These are phyloP conservation scores for Fusarium burgessii DNA, from an alignment of 2,329 filamentous ascomycete species.

Conservation along the genomic window DNA sequence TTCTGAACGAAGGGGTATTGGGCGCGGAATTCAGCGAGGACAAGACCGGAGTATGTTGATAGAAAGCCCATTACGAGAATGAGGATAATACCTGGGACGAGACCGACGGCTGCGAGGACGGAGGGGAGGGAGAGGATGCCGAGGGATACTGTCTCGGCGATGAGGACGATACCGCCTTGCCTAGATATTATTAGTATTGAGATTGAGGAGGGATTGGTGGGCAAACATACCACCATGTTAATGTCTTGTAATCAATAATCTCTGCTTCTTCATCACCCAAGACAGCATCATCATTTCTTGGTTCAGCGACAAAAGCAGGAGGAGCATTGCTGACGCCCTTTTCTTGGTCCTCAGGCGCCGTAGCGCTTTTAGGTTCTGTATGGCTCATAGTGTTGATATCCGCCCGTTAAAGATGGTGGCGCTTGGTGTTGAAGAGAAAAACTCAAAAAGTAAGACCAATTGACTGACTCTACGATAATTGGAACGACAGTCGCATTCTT, in stretches of 20 bases:
- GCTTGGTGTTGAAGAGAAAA: slow-evolving; percentile 1
- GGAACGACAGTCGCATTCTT: not conserved
- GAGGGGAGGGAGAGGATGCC: slow-evolving; percentile 78
- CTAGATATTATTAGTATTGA: slow-evolving; percentile 37
- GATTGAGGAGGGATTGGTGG: fast-evolving
- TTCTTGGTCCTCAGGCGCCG: slow-evolving; percentile 19
- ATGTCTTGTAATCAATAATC: slow-evolving; percentile 54
- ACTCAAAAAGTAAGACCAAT: not conserved
- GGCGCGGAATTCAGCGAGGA: slow-evolving; percentile 75
- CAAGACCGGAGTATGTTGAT: slow-evolving; percentile 71
- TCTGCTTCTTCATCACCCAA: slow-evolving; percentile 33
- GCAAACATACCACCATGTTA: slow-evolving; percentile 53
- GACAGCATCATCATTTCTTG: not conserved
- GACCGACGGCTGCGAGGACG: slow-evolving; percentile 77
- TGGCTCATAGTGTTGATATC: slow-evolving; percentile 9
- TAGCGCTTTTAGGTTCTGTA: not conserved
- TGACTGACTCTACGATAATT: not conserved
- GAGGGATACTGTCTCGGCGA: slow-evolving; percentile 60
- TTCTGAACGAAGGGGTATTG: slow-evolving; percentile 75
- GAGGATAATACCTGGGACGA: slow-evolving; percentile 78
- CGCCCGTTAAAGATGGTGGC: not conserved
- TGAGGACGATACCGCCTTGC: slow-evolving; percentile 59
- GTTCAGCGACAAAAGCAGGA: not conserved
- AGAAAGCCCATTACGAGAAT: slow-evolving; percentile 75
- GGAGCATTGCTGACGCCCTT: slow-evolving; percentile 5